These are phyloP conservation scores for Lanmaoa rubissima DNA, from an alignment of 768 basidiomycete genomes.

Conservation along the genomic window DNA sequence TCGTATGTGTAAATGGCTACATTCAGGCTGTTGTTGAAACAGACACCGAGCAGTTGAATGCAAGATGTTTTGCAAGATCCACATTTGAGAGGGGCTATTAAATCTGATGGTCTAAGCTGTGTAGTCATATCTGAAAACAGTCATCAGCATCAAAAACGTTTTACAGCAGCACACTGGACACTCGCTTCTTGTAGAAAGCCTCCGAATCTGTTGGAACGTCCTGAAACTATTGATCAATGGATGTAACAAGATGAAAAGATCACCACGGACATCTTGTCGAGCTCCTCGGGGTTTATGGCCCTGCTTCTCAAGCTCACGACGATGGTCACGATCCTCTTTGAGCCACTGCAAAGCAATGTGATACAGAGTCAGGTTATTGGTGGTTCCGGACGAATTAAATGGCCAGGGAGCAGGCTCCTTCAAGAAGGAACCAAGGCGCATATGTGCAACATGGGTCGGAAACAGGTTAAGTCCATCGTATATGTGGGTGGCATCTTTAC, in stretches of 20 bases:
- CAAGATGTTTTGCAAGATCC: not conserved
- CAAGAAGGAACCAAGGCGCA: slow-evolving; percentile 78
- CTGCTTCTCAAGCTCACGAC: slow-evolving; percentile 54
- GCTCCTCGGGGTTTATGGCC: slow-evolving; percentile 64
- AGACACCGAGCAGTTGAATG: slow-evolving; percentile 13
- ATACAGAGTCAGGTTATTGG: slow-evolving; percentile 48
- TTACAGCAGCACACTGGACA: not conserved
- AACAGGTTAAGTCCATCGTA: slow-evolving; percentile 91
- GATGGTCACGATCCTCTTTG: slow-evolving; percentile 71
- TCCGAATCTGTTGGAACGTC: slow-evolving; percentile 72
- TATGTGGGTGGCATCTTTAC: slow-evolving; percentile 90
- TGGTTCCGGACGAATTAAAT: slow-evolving; percentile 30
- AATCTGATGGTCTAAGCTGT: slow-evolving; percentile 34
- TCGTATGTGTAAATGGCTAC: not conserved
- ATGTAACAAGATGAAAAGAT: not conserved
- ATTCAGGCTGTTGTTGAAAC: slow-evolving; percentile 15
- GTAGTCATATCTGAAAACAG: slow-evolving; percentile 48
- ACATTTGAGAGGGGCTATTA: not conserved
- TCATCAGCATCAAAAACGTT: slow-evolving; percentile 2
- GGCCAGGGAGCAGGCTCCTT: slow-evolving; percentile 74
- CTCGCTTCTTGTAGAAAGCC: slow-evolving; percentile 81
- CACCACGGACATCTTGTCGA: slow-evolving; percentile 47
- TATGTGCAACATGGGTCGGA: slow-evolving; percentile 91
- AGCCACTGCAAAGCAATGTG: slow-evolving; percentile 83
- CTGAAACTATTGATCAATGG: slow-evolving; percentile 33